Percentiles rank a stretch among this genome's conserved stretches.
Conservation (phyloP, 106 monocot species). For the Alisma plantagoaquatica region DNA sequence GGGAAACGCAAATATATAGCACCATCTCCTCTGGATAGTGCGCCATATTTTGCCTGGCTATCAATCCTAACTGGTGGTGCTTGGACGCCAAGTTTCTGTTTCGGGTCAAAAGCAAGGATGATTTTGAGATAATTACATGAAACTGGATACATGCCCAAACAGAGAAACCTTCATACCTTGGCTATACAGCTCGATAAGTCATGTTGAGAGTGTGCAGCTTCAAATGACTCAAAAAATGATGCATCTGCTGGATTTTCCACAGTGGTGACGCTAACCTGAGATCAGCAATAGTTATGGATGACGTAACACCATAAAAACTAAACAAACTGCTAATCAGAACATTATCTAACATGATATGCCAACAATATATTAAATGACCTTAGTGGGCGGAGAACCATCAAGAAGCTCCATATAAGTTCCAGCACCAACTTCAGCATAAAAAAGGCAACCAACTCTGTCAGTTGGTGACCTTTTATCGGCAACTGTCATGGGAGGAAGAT, state of each 20-base stretch:
- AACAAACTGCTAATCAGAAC: too few species aligned
- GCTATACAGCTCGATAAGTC: constrained; percentile 80
- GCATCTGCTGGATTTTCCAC: constrained; percentile 66
- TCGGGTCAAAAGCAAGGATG: constrained; percentile 13
- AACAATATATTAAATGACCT: too few species aligned
- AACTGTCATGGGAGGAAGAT: constrained; percentile 59
- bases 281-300: not conserved
- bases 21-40: constrained; percentile 89
- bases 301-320: too few species aligned
- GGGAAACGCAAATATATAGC: constrained; percentile 94
- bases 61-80: constrained; percentile 96
- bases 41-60: constrained; percentile 98
- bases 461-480: constrained; percentile 5
- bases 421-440: constrained; percentile 70
- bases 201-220: constrained; percentile 90
- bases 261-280: constrained; percentile 63
- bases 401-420: constrained; percentile 66
- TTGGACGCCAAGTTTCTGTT: constrained; percentile 82
- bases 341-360: too few species aligned
- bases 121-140: too few species aligned
- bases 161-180: constrained; percentile 44
- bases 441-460: constrained; percentile 70
- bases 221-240: constrained; percentile 93
- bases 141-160: too few species aligned
- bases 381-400: constrained; percentile 36